phyloP scores from a whole-genome alignment of 192 early-diverging fungal species.

The Coemansia sp. region DNA sequence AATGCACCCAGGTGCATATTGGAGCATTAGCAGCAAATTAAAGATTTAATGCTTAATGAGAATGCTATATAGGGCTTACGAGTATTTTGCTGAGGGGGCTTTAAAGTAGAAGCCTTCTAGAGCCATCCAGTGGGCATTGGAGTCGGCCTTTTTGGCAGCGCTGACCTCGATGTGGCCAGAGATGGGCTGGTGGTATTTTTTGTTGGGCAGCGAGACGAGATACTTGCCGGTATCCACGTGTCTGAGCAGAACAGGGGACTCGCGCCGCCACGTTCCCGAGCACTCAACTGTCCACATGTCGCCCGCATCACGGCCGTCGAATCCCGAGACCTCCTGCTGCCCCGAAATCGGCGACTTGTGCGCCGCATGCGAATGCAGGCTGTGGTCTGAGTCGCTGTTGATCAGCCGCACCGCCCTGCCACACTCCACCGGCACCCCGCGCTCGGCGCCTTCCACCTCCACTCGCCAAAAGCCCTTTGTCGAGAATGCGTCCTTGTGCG shows the following conservation, averaged over 20 bases:
- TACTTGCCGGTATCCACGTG: conserved; percentile 40
- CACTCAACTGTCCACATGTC: conserved; percentile 52
- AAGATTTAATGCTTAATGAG: no score
- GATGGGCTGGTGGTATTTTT: conserved; percentile 50
- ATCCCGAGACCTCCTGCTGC: conserved; percentile 48
- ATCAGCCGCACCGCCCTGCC: conserved; percentile 25
- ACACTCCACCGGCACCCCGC: conserved; percentile 30
- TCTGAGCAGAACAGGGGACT: conserved; percentile 25
- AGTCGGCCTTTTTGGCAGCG: conserved; percentile 26
- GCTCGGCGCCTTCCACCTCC: background rate
- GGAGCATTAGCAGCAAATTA: background rate
- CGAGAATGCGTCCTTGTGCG: conserved; percentile 18
- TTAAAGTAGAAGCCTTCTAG: conserved; percentile 41
- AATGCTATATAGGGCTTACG: no score
- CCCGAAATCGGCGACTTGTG: conserved; percentile 48
- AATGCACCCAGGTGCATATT: conserved; percentile 23
- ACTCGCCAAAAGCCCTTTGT: conserved; percentile 39
- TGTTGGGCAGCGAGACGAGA: conserved; percentile 34
- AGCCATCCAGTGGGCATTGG: conserved; percentile 49
- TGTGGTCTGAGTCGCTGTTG: conserved; percentile 44
- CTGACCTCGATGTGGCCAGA: conserved; percentile 48
- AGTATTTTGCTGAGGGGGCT: no score
- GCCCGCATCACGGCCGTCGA: conserved; percentile 46
- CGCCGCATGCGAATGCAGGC: conserved; percentile 44
- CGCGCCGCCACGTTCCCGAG: conserved; percentile 24